Conservation (phyloP, 768 basidiomycete genomes). For the Leucocoprinus sp. region DNA sequence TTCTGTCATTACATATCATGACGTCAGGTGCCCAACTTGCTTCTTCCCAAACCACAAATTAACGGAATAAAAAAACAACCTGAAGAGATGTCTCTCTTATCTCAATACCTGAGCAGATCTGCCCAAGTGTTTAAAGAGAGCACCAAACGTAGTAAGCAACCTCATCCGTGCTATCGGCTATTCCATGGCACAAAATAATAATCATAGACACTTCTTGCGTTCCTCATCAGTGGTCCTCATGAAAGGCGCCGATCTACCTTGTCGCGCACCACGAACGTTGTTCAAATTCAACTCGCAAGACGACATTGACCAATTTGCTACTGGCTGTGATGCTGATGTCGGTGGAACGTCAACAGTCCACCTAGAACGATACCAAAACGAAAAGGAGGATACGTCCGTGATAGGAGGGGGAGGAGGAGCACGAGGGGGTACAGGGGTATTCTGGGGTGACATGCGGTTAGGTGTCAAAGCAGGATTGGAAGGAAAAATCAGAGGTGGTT, state of each 20-base stretch:
- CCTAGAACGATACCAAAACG: slow-evolving; percentile 57
- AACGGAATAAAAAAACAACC: too few relatives aligned
- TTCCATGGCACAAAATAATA: background rate
- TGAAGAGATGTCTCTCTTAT: slow-evolving; percentile 30
- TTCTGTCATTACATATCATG: slow-evolving; percentile 11
- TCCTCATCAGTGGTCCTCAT: slow-evolving; percentile 52
- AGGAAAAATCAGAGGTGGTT: slow-evolving; percentile 71
- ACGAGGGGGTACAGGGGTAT: slow-evolving; percentile 49
- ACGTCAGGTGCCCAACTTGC: slow-evolving; percentile 11
- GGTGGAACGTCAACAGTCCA: slow-evolving; percentile 77
- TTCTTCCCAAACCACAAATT: too few relatives aligned
- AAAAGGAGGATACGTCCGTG: slow-evolving; percentile 34
- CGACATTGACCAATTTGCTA: slow-evolving; percentile 57
- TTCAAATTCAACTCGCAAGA: slow-evolving; percentile 53
- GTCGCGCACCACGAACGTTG: slow-evolving; percentile 54
- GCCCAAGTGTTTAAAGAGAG: slow-evolving; percentile 27
- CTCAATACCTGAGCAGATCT: slow-evolving; percentile 31
- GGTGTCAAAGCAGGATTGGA: slow-evolving; percentile 60
- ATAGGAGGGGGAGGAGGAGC: slow-evolving; percentile 46
- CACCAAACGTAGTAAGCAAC: slow-evolving; percentile 25
- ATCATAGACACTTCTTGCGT: background rate
- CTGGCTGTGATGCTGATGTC: slow-evolving; percentile 83
- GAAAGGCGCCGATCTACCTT: slow-evolving; percentile 63
- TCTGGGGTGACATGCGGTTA: slow-evolving; percentile 75
- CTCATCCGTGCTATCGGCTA: background rate